phyloP scores from a whole-genome alignment of 441 rosid species.

The Populus hybrid region DNA sequence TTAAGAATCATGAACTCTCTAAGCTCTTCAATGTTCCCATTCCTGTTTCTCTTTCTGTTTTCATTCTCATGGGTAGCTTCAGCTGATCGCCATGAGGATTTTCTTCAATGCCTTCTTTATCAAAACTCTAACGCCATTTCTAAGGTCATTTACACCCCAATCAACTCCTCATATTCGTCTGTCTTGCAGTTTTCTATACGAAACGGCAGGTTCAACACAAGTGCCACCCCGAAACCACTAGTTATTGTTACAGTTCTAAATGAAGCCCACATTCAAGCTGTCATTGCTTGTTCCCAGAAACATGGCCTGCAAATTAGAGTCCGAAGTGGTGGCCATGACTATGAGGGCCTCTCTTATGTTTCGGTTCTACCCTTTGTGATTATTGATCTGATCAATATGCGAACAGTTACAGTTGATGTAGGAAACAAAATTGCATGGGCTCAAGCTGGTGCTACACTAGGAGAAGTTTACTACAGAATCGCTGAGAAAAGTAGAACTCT shows the following conservation, averaged over 20 bases:
- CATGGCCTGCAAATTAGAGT: constrained; percentile 47
- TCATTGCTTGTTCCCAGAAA: constrained; percentile 36
- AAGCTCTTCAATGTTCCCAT: background rate
- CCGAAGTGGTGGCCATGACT: constrained; percentile 73
- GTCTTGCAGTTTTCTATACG: constrained; percentile 29
- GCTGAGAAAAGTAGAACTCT: constrained; percentile 41
- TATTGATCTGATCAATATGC: constrained; percentile 43
- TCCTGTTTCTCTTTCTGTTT: background rate
- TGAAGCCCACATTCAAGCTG: constrained; percentile 47
- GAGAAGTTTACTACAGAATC: constrained; percentile 55
- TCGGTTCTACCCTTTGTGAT: constrained; percentile 48
- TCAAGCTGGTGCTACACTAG: constrained; percentile 49
- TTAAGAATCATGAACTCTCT: background rate
- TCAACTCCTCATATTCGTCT: constrained; percentile 22
- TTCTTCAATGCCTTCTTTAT: constrained; percentile 18
- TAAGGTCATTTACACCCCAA: constrained; percentile 12
- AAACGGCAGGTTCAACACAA: constrained; percentile 44
- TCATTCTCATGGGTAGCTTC: background rate
- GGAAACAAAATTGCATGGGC: constrained; percentile 43
- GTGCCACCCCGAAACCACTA: constrained; percentile 43
- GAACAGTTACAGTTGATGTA: constrained; percentile 34
- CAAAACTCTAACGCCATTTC: background rate
- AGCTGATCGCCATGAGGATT: constrained; percentile 12
- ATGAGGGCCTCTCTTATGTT: constrained; percentile 59
- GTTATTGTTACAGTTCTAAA: constrained; percentile 47